Conservation (phyloP, 1,284 basidiomycete species). For the Trichosporon sp. region DNA sequence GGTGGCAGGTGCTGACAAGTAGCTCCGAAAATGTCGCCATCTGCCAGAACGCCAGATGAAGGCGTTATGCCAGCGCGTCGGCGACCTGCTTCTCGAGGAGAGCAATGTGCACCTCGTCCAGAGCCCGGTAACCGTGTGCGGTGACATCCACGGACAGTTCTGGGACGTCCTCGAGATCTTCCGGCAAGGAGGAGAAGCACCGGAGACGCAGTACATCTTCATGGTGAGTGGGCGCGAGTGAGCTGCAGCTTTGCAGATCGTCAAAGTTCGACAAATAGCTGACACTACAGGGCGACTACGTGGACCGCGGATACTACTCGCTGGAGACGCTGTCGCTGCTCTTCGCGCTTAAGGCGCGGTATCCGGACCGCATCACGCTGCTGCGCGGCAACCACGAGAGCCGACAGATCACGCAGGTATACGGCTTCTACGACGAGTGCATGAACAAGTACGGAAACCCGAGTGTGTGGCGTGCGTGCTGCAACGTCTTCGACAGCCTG, state of each 20-base stretch:
- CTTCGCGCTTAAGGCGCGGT: conserved; percentile 89
- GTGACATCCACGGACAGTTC: conserved; percentile 94
- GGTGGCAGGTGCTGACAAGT: not conserved
- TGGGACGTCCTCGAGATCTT: conserved; percentile 93
- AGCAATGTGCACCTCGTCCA: conserved; percentile 92
- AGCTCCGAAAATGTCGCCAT: conserved; percentile 80
- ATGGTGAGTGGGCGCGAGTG: conserved; percentile 61
- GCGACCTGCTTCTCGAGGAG: conserved; percentile 85
- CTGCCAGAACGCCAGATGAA: conserved; percentile 93
- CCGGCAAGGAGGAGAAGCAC: conserved; percentile 82
- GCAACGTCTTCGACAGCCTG: conserved; percentile 90
- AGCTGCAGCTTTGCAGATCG: too few relatives aligned
- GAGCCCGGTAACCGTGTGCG: conserved; percentile 87
- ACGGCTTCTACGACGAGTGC: conserved; percentile 97
- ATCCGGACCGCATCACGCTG: conserved; percentile 88
- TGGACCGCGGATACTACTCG: conserved; percentile 94
- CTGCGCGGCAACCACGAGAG: conserved; percentile 94
- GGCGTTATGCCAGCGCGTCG: conserved; percentile 80
- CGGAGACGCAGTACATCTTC: conserved; percentile 92
- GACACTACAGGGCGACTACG: conserved; percentile 81
- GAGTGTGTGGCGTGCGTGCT: conserved; percentile 93
- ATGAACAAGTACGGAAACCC: conserved; percentile 95
- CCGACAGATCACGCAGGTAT: conserved; percentile 95
- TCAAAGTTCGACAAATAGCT: not conserved
- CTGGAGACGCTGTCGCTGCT: conserved; percentile 92